Percentiles rank a stretch among this genome's conserved stretches.
Conservation (phyloP, 345 rosid species). For the Salix caprea region DNA sequence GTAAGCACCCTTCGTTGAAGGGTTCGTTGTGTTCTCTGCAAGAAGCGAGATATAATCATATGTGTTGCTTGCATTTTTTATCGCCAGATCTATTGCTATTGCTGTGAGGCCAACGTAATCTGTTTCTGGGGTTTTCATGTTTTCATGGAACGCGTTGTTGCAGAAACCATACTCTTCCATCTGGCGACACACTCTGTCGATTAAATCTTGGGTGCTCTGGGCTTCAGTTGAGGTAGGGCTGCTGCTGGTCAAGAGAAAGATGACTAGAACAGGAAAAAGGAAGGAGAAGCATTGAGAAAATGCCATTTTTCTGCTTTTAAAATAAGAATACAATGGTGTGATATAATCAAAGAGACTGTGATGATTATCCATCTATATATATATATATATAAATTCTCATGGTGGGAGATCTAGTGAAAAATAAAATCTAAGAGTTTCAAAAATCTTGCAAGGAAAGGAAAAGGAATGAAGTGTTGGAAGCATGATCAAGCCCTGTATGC, state of each 20-base stretch:
- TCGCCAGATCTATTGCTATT: background rate
- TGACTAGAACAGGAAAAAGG: background rate
- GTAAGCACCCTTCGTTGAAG: background rate
- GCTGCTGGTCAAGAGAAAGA: background rate
- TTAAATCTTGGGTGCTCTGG: background rate
- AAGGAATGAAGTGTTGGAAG: background rate
- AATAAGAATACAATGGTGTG: background rate
- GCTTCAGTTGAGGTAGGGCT: background rate
- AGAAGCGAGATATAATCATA: background rate
- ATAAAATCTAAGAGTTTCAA: background rate
- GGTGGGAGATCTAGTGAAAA: background rate
- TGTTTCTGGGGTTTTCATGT: background rate
- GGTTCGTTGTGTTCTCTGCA: background rate
- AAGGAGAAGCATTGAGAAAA: background rate
- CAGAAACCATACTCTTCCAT: slow-evolving; percentile 8
- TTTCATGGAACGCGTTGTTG: background rate
- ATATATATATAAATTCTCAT: no score
- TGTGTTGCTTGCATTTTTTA: background rate
- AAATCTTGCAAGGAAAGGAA: background rate
- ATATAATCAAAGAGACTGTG: background rate
- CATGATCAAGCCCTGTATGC: background rate
- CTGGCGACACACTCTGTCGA: background rate
- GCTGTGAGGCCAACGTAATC: background rate
- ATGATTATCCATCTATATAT: background rate
- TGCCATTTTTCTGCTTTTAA: background rate